Evolutionary conservation across 2,329 filamentous ascomycete species (phyloP), one percentile per base, ranked within the genome.

Genomic region (Colletotrichum sp.): DNA sequence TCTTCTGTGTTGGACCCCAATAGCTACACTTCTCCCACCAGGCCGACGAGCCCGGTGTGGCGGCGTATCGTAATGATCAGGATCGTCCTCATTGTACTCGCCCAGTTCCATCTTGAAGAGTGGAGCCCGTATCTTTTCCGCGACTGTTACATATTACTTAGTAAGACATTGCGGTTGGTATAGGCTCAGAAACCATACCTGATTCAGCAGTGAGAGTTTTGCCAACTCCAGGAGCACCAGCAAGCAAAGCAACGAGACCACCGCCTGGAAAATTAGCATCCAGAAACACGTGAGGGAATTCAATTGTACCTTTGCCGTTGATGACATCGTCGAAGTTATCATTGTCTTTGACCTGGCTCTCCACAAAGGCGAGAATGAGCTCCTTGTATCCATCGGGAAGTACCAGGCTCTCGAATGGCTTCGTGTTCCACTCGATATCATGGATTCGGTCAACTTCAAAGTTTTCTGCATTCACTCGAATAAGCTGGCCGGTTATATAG

Each of bases 61-160:
- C 26, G 55, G 13, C 24, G 26, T 28, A 26, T 34, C 59, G 59
- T 21, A 5, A 34, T 24, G 26, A 3, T 86, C 30, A 3, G 86
- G 86, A 0, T 90, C 88, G 75, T 92, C 90, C 2, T 91, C 91
- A 36, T 92, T 92, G 1, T 94, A 87, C 79, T 94, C 92, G 39
- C 92, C 92, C 0, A 92, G 91, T 10, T 83, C 83, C 39, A 88
- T 81, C n/a, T 81, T 82, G 78, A 86, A 87, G 8, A 88, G 79
- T 2, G 85, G 86, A 8, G 80, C 80, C 16, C 82, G 78, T n/a
- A 82, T 83, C 52, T 82, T 78, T 75, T 87, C 86, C 4, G 85
- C 84, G 8, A 88, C 83, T 75, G 32, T 21, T 5, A 26, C 13
- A 36, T 52, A 36, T 71, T 12, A 66, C 36, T 24, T 28, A 6